Base-by-base conservation (phyloP, 352 stramenopile species). In the Phytophthora sojae region DNA sequence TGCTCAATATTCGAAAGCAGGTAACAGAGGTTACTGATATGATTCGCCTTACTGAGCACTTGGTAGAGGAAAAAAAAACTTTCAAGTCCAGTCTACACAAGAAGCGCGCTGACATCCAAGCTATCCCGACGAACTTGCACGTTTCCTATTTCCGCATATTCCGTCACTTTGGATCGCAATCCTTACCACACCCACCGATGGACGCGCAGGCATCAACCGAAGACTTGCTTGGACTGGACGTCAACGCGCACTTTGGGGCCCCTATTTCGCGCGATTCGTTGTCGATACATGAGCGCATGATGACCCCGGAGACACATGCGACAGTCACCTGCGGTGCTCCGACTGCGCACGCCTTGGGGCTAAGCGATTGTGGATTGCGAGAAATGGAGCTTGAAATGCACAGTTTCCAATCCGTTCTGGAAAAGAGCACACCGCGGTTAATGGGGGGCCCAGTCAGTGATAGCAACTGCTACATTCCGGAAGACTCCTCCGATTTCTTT, bases 11-110 rank as follows among this genome's bases (percentile, higher is more conserved):
- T 35, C 83, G 88, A 23, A 88, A 85, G 15, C 88, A 93, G 17
- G 74, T 93, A 25, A 61, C 75, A 0, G 67, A 90, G 52, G 85
- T 93, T 26, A 86, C 64, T 4, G 76, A 88, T 54, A 93, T 92
- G 78, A 88, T 93, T 68, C 83, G 84, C 25, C 25, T 92, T 9
- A 88, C 76, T 6, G 82, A 91, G 53, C 75, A 83, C 59, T 71
- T 93, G 55, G 68, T 94, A 17, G 75, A 83, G 12, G 83, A 93
- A 15, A 83, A 90, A 47, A 88, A 88, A 39, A 95, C 89, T 15
- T 96, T 96, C 71, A 96, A 96, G 55, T 93, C 88, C 11, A 94
- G 86, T 60, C 64, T 88, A 47, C 76, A 93, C 71, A 96, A 95
- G 69, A 92, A 95, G 50, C 85, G 86, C 29, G 82, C 85, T 0